These are phyloP conservation scores for Flueggea neowawraea DNA, from an alignment of 441 rosid genomes.

Conservation along the genomic window DNA sequence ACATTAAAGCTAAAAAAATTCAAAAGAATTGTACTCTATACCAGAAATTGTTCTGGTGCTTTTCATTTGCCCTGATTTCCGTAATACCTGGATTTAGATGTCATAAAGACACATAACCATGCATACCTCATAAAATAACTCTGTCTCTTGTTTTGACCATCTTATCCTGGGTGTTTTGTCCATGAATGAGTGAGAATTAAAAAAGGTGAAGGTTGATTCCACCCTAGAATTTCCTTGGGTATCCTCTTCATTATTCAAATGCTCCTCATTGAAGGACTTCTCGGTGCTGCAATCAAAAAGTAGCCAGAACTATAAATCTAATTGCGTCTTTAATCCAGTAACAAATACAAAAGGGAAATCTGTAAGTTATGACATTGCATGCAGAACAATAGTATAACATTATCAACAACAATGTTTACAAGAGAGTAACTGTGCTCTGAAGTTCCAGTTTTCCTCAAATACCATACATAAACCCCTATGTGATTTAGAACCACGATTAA, in stretches of 20 bases:
- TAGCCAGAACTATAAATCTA: background rate
- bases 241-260: conserved; percentile 40
- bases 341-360: background rate
- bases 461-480: too few relatives aligned
- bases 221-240: conserved; percentile 13
- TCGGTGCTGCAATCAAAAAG: conserved; percentile 25
- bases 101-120: background rate
- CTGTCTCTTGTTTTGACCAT: conserved; percentile 92
- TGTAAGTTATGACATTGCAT: background rate
- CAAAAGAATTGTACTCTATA: too few relatives aligned
- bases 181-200: conserved; percentile 79
- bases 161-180: conserved; percentile 52
- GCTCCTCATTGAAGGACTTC: conserved; percentile 30
- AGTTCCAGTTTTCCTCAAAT: too few relatives aligned
- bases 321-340: background rate
- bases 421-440: too few relatives aligned
- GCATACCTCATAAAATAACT: conserved; percentile 77
- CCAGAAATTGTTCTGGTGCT: too few relatives aligned
- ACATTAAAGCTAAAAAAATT: too few relatives aligned
- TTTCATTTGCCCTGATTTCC: too few relatives aligned
- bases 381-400: too few relatives aligned
- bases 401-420: too few relatives aligned
- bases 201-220: conserved; percentile 28
- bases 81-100: background rate
- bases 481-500: too few relatives aligned